A percentile compares a stretch with the other conserved stretches of the same genome.
Conservation (phyloP, 2,329 filamentous ascomycete species). For the Eurotiales sp. region DNA sequence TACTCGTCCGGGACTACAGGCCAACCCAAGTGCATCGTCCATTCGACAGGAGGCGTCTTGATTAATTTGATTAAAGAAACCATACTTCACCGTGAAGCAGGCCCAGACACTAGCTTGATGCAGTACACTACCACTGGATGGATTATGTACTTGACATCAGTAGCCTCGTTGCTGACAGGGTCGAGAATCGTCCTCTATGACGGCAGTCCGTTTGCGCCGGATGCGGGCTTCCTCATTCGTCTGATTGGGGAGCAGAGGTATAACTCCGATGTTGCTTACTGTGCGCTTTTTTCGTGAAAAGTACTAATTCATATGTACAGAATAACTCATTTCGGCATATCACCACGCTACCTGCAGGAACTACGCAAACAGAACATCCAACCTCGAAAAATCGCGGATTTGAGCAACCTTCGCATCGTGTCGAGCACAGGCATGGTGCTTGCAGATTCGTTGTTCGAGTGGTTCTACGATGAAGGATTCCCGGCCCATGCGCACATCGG, state of each 20-base stretch:
- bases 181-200: conserved; percentile 70
- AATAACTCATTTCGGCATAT: conserved; percentile 71
- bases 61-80: conserved; percentile 56
- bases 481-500: conserved; percentile 62
- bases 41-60: conserved; percentile 50
- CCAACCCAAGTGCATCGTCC: conserved; percentile 80
- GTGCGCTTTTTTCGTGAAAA: no score
- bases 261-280: no score
- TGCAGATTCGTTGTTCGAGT: conserved; percentile 71
- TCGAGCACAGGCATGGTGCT: conserved; percentile 79
- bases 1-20: conserved; percentile 81
- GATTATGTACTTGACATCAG: conserved; percentile 77
- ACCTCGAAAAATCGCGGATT: conserved; percentile 60
- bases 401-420: conserved; percentile 60
- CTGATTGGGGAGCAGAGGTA: conserved; percentile 58
- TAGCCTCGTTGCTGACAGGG: conserved; percentile 59
- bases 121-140: conserved; percentile 72
- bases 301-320: conserved; percentile 20
- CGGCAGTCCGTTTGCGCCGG: conserved; percentile 73
- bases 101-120: conserved; percentile 42
- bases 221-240: conserved; percentile 59
- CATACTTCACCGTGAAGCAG: conserved; percentile 48
- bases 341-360: conserved; percentile 73
- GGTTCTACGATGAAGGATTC: conserved; percentile 73
- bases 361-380: conserved; percentile 61